Evolutionary conservation across 176 grass and related monocot genomes (phyloP), one percentile per base, ranked within the genome.

Genomic region (Pontederia paniculata): DNA sequence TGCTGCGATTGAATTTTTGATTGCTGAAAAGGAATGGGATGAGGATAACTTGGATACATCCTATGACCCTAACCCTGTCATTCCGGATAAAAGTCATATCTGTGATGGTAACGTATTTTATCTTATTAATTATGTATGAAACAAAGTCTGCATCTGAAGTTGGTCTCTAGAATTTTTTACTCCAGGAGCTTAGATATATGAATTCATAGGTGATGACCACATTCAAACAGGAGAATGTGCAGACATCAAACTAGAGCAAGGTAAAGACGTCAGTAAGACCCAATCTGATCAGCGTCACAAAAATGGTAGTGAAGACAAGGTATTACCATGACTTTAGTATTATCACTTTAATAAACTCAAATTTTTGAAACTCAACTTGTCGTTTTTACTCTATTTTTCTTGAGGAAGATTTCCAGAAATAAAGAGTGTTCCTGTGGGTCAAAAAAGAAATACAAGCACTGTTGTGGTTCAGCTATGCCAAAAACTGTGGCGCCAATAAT

Each of bases 1-100:
- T 81, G 71, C 76, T 57, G 68, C 90, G 74, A 87, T 89, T 78
- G 82, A 89, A 58, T 86, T 82, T 63, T 70, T 89, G 62, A 76
- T 96, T 67, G 77, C 74, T 2, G 79, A 51, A 52, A 25, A 76
- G 44, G 21, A 58, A 10, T 17, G 73, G 17, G 55, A 84, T 69
- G 55, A 62, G 14, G 47, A 70, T 82, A 42, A 77, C 50, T 13
- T 13, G 2, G 82, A 80, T 4, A 67, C 25, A 59, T 42, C 64
- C 49, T 16, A 42, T 48, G 76, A 19, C 62, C n/a, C 58, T 59
- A 74, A 96, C 66, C 28, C 51, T 71, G 14, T 2, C 1, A 31
- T 31, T 1, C 1, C 25, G 25, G n/a, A n/a, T n/a, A n/a, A n/a
- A n/a, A 31, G 25, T 31, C 25, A 5, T 31, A 31, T 31, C 25